phyloP scores from a whole-genome alignment of 257 asterid genomes.

The Catharanthus roseus region DNA sequence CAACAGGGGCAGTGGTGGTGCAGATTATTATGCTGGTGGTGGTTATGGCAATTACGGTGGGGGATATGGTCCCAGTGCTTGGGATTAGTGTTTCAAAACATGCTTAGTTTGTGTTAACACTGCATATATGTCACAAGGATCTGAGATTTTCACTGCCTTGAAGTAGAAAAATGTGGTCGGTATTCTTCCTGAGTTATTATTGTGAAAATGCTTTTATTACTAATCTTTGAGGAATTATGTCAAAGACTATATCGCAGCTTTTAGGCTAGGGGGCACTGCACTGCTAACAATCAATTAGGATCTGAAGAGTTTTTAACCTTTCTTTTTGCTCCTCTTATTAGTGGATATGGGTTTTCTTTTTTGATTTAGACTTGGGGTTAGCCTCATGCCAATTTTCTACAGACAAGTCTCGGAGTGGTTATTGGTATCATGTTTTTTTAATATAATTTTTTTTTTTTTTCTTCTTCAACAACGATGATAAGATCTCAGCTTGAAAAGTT shows the following conservation, averaged over 20 bases:
- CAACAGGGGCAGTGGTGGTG: constrained; percentile 41
- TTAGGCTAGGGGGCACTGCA: constrained; percentile 11
- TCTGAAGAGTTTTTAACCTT: background rate
- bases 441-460: too few relatives aligned
- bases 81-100: constrained; percentile 19
- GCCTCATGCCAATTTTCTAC: constrained; percentile 17
- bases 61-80: constrained; percentile 31
- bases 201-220: constrained; percentile 3
- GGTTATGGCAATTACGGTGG: constrained; percentile 24
- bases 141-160: constrained; percentile 11
- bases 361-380: background rate
- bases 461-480: too few relatives aligned
- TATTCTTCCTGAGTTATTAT: constrained; percentile 14
- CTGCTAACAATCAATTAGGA: constrained; percentile 2
- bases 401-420: background rate
- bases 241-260: background rate
- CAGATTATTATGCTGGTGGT: constrained; percentile 36
- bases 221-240: constrained; percentile 1
- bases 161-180: constrained; percentile 11
- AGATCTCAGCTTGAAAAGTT: too few relatives aligned
- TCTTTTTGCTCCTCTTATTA: background rate
- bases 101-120: constrained; percentile 4
- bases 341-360: background rate
- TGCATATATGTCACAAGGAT: constrained; percentile 13
- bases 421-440: background rate